phyloP scores from a whole-genome alignment of 2,329 filamentous ascomycete genomes.

The Sporothrix sp. region DNA sequence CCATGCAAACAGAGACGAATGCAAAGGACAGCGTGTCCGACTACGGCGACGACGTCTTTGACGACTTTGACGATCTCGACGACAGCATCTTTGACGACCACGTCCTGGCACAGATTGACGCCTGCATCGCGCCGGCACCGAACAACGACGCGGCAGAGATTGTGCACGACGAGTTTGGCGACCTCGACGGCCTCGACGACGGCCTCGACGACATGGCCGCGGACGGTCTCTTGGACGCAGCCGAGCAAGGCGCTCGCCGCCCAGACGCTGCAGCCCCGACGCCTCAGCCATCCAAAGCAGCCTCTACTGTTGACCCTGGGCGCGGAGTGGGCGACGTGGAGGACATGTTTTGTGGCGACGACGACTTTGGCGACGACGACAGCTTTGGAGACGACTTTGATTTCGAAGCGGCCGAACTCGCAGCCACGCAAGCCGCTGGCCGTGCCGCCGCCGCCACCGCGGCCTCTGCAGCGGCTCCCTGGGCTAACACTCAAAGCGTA shows the following conservation, averaged over 20 bases:
- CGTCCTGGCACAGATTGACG: conserved; percentile 44
- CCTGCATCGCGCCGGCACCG: conserved; percentile 29
- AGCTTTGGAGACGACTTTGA: conserved; percentile 63
- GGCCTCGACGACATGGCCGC: conserved; percentile 34
- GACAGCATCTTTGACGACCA: conserved; percentile 50
- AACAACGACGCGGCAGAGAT: too few species aligned
- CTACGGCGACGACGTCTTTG: conserved; percentile 44
- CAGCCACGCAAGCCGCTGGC: conserved; percentile 54
- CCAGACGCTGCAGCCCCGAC: conserved; percentile 8
- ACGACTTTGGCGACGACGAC: too few species aligned
- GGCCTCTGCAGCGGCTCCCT: conserved; percentile 4
- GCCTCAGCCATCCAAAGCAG: not conserved
- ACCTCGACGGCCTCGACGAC: conserved; percentile 45
- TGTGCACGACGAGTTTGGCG: conserved; percentile 51
- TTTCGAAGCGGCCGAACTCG: conserved; percentile 65
- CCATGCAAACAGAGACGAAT: too few species aligned
- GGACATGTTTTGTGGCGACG: conserved; percentile 55
- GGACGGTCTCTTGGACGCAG: conserved; percentile 26
- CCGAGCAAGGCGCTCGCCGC: too few species aligned
- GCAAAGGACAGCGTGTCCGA: conserved; percentile 30
- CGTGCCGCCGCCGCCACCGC: not conserved
- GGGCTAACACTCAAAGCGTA: conserved; percentile 37
- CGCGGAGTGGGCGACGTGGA: conserved; percentile 25
- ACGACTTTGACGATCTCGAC: conserved; percentile 44
- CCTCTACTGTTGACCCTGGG: conserved; percentile 7